Conservation (phyloP, 2,329 filamentous ascomycete species). For the Aspergillus piperis region DNA sequence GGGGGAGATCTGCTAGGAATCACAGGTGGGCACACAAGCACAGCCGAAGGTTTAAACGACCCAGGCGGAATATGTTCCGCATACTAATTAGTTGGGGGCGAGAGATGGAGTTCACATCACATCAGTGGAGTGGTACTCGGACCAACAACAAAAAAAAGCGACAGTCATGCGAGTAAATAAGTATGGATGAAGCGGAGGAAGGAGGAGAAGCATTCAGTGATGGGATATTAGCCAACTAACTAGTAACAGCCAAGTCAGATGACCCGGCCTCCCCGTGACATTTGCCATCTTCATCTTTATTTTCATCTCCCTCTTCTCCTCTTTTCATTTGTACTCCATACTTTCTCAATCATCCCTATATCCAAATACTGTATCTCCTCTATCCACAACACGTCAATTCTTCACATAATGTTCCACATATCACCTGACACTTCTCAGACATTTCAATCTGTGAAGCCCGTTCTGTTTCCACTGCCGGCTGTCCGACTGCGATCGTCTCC, state of each 20-base stretch:
- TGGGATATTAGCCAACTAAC: not conserved
- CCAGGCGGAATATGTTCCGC: not conserved
- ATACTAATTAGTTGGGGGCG: not conserved
- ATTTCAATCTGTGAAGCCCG: slow-evolving; percentile 17
- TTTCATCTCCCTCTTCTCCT: not conserved
- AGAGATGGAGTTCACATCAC: not conserved
- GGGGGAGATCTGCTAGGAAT: not conserved
- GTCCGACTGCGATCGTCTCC: slow-evolving; percentile 4
- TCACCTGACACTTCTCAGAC: slow-evolving; percentile 53
- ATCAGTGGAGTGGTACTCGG: not conserved
- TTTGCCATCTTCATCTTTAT: not conserved
- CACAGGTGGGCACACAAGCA: not conserved
- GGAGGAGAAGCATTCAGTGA: not conserved
- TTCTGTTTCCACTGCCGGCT: slow-evolving; percentile 8
- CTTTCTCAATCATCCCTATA: not conserved
- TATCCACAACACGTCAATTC: slow-evolving; percentile 55
- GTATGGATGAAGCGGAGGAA: not conserved
- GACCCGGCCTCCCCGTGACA: not conserved
- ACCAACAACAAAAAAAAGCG: not conserved
- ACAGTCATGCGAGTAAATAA: not conserved
- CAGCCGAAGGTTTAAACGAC: not conserved
- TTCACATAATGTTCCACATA: slow-evolving; percentile 55
- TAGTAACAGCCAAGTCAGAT: not conserved
- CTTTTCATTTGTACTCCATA: not conserved
- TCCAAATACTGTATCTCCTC: not conserved